A percentile compares a stretch with the other conserved stretches of the same genome.
These are phyloP conservation scores for Eucalyptus polybractea DNA, from an alignment of 345 rosid genomes.

Conservation along the genomic window DNA sequence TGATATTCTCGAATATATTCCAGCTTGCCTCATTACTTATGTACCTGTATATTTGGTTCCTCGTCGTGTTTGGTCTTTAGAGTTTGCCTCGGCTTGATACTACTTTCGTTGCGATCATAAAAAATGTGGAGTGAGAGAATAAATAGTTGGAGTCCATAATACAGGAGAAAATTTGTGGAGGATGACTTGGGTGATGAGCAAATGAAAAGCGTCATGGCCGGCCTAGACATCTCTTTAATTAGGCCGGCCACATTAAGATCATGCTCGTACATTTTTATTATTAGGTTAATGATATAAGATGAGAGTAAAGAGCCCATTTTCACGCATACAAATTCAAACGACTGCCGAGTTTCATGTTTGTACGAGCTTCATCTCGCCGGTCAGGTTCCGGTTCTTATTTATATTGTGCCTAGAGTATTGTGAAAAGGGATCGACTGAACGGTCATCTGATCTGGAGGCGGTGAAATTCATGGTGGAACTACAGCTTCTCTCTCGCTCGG, in stretches of 20 bases:
- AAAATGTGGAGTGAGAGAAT: not conserved
- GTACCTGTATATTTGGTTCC: not conserved
- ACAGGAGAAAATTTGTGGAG: not conserved
- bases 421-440: not conserved
- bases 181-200: not conserved
- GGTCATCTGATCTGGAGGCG: not conserved
- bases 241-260: not conserved
- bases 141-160: not conserved
- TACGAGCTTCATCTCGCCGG: not conserved
- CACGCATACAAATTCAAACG: not conserved
- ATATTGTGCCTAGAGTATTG: not conserved
- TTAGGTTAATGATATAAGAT: not conserved
- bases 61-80: not conserved
- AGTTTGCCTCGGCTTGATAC: not conserved
- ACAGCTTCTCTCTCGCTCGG: not conserved
- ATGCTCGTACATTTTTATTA: not conserved
- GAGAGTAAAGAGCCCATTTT: not conserved
- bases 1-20: constrained; percentile 26
- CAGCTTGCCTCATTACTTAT: constrained; percentile 39
- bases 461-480: not conserved
- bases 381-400: not conserved
- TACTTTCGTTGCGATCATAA: not conserved
- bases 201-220: not conserved
- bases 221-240: not conserved
- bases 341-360: not conserved